Percentiles rank a stretch among this genome's conserved stretches.
Conservation (phyloP, 306 rosid species). For the Corylus avellana region DNA sequence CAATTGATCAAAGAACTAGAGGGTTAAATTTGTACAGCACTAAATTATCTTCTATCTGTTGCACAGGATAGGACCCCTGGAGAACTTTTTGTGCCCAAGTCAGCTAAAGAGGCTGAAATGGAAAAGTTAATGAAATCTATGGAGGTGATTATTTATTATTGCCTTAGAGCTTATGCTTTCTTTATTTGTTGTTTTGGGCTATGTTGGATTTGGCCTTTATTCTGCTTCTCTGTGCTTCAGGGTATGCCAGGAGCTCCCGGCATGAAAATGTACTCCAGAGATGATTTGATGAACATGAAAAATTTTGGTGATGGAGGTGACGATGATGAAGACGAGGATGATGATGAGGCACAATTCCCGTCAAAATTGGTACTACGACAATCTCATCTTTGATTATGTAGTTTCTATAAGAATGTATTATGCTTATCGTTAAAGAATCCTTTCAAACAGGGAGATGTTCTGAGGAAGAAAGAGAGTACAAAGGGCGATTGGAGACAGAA, state of each 20-base stretch:
- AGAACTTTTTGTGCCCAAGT: slow-evolving; percentile 80
- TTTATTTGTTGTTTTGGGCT: background rate
- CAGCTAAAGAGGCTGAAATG: slow-evolving; percentile 94
- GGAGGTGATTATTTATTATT: slow-evolving; percentile 60
- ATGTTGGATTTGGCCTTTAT: slow-evolving; percentile 3
- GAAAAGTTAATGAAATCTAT: slow-evolving; percentile 83
- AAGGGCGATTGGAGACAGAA: slow-evolving; percentile 62
- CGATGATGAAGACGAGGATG: slow-evolving; percentile 53
- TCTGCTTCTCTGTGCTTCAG: slow-evolving; percentile 44
- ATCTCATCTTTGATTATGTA: background rate
- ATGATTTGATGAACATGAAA: slow-evolving; percentile 81
- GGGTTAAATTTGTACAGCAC: background rate
- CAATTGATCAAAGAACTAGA: background rate
- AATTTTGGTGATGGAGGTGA: slow-evolving; percentile 65
- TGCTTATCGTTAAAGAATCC: background rate
- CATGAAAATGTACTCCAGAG: slow-evolving; percentile 97
- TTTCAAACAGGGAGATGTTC: slow-evolving; percentile 59
- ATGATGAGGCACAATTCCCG: slow-evolving; percentile 49
- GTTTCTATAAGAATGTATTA: background rate
- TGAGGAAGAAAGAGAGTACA: slow-evolving; percentile 58
- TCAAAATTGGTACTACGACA: slow-evolving; percentile 65
- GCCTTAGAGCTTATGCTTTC: background rate
- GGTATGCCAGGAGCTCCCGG: slow-evolving; percentile 99
- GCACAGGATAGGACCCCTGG: slow-evolving; percentile 82
- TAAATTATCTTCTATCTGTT: slow-evolving; percentile 14